These are phyloP conservation scores for Sphaerulina populicola DNA, from an alignment of 2,329 filamentous ascomycete genomes.

Conservation along the genomic window DNA sequence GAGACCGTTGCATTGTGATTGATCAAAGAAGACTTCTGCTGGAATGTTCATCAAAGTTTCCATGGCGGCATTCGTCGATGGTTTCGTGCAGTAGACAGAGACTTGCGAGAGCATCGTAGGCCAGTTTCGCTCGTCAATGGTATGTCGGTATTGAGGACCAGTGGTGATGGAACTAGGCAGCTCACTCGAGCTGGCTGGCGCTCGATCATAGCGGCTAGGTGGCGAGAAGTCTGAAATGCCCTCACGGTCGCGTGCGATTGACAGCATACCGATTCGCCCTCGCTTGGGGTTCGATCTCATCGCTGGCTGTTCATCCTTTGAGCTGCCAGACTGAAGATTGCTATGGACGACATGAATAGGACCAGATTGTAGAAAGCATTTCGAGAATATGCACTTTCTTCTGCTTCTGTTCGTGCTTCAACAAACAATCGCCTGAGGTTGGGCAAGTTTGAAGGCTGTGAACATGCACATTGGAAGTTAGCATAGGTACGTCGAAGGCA, in stretches of 20 bases:
- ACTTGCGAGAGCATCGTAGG: background rate
- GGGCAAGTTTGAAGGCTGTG: conserved; percentile 65
- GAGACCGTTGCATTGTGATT: background rate
- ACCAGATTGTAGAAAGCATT: conserved; percentile 97
- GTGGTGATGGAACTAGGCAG: too few species aligned
- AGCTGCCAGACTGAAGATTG: conserved; percentile 85
- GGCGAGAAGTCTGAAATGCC: too few species aligned
- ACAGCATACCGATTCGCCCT: too few species aligned
- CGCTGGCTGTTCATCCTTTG: conserved; percentile 60
- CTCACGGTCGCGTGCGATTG: too few species aligned
- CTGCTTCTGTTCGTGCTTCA: conserved; percentile 82
- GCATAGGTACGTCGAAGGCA: background rate
- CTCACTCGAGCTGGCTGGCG: too few species aligned
- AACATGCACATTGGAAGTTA: too few species aligned
- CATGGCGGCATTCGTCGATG: background rate
- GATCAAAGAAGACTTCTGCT: background rate
- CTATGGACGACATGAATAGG: conserved; percentile 91
- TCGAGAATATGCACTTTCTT: conserved; percentile 88
- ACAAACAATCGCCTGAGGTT: conserved; percentile 95
- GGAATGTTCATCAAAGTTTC: background rate
- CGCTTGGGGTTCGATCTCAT: conserved; percentile 8
- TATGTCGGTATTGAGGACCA: too few species aligned
- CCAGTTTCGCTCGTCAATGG: background rate
- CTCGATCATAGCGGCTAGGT: too few species aligned
- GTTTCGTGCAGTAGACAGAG: background rate